These are phyloP conservation scores for Stagonosporopsis cucurbitacearum DNA, from an alignment of 2,329 filamentous ascomycete species.

Conservation along the genomic window DNA sequence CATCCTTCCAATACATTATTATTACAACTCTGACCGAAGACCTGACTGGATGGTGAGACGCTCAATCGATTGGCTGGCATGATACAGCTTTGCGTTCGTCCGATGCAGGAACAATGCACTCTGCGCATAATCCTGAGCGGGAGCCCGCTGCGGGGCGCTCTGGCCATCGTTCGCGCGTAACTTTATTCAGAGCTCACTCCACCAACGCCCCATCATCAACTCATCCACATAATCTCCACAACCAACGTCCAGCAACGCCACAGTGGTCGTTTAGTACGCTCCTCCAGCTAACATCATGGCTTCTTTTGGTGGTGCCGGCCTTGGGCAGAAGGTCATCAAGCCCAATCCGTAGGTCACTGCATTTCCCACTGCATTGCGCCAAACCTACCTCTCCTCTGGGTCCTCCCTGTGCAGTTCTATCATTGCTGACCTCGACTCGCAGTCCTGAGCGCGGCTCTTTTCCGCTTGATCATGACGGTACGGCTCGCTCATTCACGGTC, in stretches of 20 bases:
- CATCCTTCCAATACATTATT: neutral
- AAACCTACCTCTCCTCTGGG: slow-evolving; percentile 5
- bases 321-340: slow-evolving; percentile 67
- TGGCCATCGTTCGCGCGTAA: slow-evolving; percentile 14
- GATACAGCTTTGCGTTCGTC: neutral
- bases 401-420: slow-evolving; percentile 3
- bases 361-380: slow-evolving; percentile 13
- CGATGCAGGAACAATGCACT: neutral
- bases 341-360: slow-evolving; percentile 68
- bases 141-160: slow-evolving; percentile 9
- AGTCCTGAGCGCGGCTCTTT: slow-evolving; percentile 93
- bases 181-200: slow-evolving; percentile 38
- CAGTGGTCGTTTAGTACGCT: neutral
- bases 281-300: slow-evolving; percentile 6
- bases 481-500: slow-evolving; percentile 55
- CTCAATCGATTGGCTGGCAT: neutral
- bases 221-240: neutral
- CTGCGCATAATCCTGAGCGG: neutral
- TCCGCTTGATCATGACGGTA: slow-evolving; percentile 92
- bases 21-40: too few species aligned
- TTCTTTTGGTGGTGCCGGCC: slow-evolving; percentile 72
- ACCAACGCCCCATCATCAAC: slow-evolving; percentile 15
- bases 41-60: too few species aligned
- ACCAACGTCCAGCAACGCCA: neutral
- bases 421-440: slow-evolving; percentile 20